A percentile compares a stretch with the other conserved stretches of the same genome.
Evolutionary conservation across 139 green algal species (phyloP).

Genomic region (Coelastrella sp.): DNA sequence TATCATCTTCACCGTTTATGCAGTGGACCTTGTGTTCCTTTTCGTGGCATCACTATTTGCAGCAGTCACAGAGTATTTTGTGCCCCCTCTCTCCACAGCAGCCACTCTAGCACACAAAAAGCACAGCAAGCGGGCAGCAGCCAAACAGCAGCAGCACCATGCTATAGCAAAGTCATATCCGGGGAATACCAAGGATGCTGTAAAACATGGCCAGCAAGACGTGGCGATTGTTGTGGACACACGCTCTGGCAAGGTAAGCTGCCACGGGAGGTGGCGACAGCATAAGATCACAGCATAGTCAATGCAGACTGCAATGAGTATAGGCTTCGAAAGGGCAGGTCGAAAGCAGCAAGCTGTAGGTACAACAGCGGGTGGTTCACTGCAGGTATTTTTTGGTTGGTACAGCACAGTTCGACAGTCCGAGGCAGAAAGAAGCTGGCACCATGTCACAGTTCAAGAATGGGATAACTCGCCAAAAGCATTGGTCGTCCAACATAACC

Average conservation of each 20-base stretch:
- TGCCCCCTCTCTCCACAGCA: slow-evolving; percentile 45
- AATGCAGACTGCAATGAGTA: too few species aligned
- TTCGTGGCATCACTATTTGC: slow-evolving; percentile 62
- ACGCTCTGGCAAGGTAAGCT: background rate
- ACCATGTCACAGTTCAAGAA: too few species aligned
- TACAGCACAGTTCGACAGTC: too few species aligned
- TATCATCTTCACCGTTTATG: slow-evolving; percentile 67
- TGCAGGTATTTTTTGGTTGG: background rate
- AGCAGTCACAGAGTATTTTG: slow-evolving; percentile 46
- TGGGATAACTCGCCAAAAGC: too few species aligned
- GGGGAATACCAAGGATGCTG: background rate
- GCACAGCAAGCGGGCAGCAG: slow-evolving; percentile 26
- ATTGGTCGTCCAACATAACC: too few species aligned
- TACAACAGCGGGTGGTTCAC: too few species aligned
- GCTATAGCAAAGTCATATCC: slow-evolving; percentile 21
- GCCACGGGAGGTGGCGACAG: too few species aligned
- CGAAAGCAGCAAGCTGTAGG: too few species aligned
- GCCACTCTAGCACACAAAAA: slow-evolving; percentile 40
- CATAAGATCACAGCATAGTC: too few species aligned
- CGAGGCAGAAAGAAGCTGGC: too few species aligned
- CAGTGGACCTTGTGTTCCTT: slow-evolving; percentile 64
- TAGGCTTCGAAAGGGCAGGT: too few species aligned
- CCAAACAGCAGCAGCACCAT: slow-evolving; percentile 45
- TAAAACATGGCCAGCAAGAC: slow-evolving; percentile 11
- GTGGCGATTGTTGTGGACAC: slow-evolving; percentile 49